Evolutionary conservation across 345 rosid genomes (phyloP).

Genomic region (Melastoma malabathricum): DNA sequence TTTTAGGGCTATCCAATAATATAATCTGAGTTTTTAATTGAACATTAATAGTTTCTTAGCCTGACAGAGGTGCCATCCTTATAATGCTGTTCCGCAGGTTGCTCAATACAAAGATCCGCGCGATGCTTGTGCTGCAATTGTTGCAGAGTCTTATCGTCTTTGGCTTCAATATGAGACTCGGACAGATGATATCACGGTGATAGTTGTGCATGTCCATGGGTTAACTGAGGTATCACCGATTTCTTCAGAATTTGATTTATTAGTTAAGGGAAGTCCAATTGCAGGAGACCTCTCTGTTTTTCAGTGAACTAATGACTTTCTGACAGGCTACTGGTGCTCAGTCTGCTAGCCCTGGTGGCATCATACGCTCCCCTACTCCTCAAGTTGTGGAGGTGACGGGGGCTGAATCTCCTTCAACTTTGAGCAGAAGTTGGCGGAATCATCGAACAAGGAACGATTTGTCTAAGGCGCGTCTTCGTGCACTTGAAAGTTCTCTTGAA

Average conservation of each 20-base stretch:
- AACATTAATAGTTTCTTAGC: too few relatives aligned
- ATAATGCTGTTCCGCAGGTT: slow-evolving; percentile 36
- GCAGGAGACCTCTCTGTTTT: not conserved
- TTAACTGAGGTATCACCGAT: slow-evolving; percentile 37
- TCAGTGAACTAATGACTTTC: slow-evolving; percentile 3
- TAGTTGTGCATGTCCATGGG: slow-evolving; percentile 83
- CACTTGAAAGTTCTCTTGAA: slow-evolving; percentile 84
- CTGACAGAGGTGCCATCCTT: not conserved
- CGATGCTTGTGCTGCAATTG: slow-evolving; percentile 99
- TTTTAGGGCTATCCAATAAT: too few relatives aligned
- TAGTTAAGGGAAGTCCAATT: not conserved
- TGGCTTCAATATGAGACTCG: slow-evolving; percentile 99
- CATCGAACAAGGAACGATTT: slow-evolving; percentile 78
- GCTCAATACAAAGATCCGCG: slow-evolving; percentile 91
- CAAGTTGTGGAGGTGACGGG: slow-evolving; percentile 78
- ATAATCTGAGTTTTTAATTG: too few relatives aligned
- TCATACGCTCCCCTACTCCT: slow-evolving; percentile 43
- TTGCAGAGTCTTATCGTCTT: slow-evolving; percentile 95
- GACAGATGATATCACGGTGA: slow-evolving; percentile 96
- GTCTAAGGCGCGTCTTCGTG: slow-evolving; percentile 88
- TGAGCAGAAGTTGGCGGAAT: slow-evolving; percentile 58
- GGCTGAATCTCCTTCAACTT: slow-evolving; percentile 71
- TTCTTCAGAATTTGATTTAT: not conserved
- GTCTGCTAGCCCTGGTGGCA: slow-evolving; percentile 25
- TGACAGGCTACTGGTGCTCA: slow-evolving; percentile 43